phyloP scores from a whole-genome alignment of 148 eudicot species.

The Chenopodium quinoa region DNA sequence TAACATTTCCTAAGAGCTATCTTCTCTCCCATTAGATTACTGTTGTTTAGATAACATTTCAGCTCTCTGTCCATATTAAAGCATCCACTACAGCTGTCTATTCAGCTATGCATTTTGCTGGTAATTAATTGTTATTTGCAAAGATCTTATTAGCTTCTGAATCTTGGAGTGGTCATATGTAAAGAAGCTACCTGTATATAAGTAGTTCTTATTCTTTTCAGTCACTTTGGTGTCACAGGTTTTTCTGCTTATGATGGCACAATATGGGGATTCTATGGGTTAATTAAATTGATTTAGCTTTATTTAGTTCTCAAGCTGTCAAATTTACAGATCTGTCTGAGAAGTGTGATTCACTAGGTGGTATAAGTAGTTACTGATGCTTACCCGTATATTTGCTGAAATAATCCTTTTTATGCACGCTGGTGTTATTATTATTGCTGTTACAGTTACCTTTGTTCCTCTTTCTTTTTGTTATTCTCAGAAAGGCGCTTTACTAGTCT shows the following conservation, averaged over 20 bases:
- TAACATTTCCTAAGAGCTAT: neutral
- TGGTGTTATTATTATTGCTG: neutral
- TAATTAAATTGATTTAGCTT: neutral
- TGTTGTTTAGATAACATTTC: neutral
- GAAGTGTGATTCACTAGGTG: neutral
- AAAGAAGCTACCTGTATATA: too few relatives aligned
- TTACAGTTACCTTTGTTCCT: neutral
- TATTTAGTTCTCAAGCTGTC: neutral
- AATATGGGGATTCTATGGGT: neutral
- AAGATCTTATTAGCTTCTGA: neutral
- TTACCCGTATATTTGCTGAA: neutral
- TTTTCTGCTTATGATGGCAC: neutral
- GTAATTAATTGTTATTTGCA: neutral
- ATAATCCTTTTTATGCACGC: neutral
- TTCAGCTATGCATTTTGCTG: neutral
- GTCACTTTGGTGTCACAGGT: neutral
- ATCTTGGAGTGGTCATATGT: neutral
- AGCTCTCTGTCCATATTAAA: neutral
- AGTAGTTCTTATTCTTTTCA: neutral
- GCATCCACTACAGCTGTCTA: neutral
- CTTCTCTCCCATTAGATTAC: neutral
- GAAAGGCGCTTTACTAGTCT: neutral
- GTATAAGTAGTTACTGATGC: neutral
- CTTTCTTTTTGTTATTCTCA: neutral
- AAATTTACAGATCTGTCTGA: neutral